These are phyloP conservation scores for Parafenestella ontariensis DNA, from an alignment of 2,329 filamentous ascomycete species.

Conservation along the genomic window DNA sequence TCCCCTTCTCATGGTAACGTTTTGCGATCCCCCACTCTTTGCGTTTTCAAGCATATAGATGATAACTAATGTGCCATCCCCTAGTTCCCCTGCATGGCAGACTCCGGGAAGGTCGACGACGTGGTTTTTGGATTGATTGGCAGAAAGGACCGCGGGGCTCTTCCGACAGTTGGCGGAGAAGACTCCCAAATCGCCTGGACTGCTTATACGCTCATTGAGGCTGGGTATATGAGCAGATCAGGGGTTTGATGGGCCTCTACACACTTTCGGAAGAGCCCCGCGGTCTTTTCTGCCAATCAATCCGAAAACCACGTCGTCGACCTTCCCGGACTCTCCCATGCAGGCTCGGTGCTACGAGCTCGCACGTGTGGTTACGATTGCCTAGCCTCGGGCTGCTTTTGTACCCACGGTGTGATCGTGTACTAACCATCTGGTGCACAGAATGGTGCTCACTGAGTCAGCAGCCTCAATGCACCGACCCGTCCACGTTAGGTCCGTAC, in stretches of 20 bases:
- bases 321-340: neutral
- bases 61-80: conserved; percentile 4
- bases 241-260: neutral
- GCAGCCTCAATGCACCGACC: neutral
- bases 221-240: neutral
- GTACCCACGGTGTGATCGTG: neutral
- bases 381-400: conserved; percentile 14
- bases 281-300: neutral
- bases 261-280: neutral
- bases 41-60: neutral
- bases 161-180: neutral
- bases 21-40: neutral
- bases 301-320: neutral
- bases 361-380: conserved; percentile 10
- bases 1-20: neutral
- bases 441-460: neutral
- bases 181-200: neutral
- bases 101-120: neutral
- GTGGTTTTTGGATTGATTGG: neutral
- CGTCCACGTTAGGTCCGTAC: neutral
- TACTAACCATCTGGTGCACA: neutral
- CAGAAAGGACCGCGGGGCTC: neutral
- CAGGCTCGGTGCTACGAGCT: neutral
- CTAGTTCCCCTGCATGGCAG: neutral
- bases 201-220: neutral